These are phyloP conservation scores for Chrysoporthe cubensis DNA, from an alignment of 2,329 filamentous ascomycete species.

Conservation along the genomic window DNA sequence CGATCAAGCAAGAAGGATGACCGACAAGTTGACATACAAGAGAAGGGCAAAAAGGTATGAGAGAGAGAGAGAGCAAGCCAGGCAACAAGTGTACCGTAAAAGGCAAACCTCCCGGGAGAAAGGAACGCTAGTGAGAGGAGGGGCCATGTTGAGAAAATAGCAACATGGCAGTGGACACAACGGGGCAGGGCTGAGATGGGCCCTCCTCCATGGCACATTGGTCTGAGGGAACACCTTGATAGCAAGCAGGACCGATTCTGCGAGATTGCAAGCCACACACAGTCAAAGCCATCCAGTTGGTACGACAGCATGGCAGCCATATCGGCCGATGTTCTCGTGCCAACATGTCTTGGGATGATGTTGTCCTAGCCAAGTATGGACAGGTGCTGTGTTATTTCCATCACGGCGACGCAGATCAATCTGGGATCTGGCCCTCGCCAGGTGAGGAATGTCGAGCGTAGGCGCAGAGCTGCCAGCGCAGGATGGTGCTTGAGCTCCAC, in stretches of 20 bases:
- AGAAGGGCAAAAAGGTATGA: not conserved
- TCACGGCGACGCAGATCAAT: not conserved
- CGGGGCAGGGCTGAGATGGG: slow-evolving; percentile 3
- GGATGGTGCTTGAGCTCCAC: not conserved
- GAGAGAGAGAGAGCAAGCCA: not conserved
- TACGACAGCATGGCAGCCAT: not conserved
- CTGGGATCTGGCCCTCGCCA: not conserved
- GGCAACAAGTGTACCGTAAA: not conserved
- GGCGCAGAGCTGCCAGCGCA: not conserved
- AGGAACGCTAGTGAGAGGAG: slow-evolving; percentile 11
- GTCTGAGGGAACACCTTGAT: not conserved
- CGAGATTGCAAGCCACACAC: slow-evolving; percentile 9
- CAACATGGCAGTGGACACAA: not conserved
- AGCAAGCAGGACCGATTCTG: not conserved
- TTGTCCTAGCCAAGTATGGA: not conserved
- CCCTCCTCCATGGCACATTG: not conserved
- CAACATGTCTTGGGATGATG: not conserved
- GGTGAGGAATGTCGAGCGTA: not conserved
- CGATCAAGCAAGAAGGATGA: not conserved
- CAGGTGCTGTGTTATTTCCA: not conserved
- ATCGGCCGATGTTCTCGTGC: not conserved
- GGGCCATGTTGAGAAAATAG: slow-evolving; percentile 10
- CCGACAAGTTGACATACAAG: not conserved
- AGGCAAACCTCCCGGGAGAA: slow-evolving; percentile 4
- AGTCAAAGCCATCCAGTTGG: not conserved